phyloP scores from a whole-genome alignment of 345 rosid species.

The Boechera retrofracta region DNA sequence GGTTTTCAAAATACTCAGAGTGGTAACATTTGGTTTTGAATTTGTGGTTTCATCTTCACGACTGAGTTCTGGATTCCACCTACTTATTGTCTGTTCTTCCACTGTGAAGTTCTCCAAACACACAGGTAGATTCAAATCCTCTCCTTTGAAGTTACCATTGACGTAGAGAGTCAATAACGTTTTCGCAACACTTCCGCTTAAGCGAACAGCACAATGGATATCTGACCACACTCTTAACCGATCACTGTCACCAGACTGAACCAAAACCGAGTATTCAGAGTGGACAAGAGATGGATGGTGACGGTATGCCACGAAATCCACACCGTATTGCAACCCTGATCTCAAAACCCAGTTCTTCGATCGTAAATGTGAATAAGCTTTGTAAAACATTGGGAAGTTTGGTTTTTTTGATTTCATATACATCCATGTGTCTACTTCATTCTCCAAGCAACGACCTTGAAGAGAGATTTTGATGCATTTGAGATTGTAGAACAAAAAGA shows the following conservation, averaged over 20 bases:
- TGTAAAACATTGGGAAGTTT: constrained; percentile 63
- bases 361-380: constrained; percentile 77
- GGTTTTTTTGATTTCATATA: constrained; percentile 55
- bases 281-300: constrained; percentile 90
- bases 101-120: constrained; percentile 57
- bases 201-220: constrained; percentile 62
- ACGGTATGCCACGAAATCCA: constrained; percentile 76
- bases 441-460: constrained; percentile 44
- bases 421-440: constrained; percentile 55
- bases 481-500: constrained; percentile 58
- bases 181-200: constrained; percentile 86
- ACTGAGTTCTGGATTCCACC: constrained; percentile 74
- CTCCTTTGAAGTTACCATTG: constrained; percentile 47
- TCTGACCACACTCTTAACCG: constrained; percentile 78
- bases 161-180: constrained; percentile 59
- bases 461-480: constrained; percentile 64
- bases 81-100: constrained; percentile 59
- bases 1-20: constrained; percentile 8
- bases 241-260: constrained; percentile 47
- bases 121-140: constrained; percentile 40
- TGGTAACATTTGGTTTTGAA: constrained; percentile 22
- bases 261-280: constrained; percentile 76
- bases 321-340: constrained; percentile 76
- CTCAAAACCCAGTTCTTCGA: constrained; percentile 78
- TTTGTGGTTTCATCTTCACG: constrained; percentile 58